A percentile compares a stretch with the other conserved stretches of the same genome.
Conservation (phyloP, 495 filamentous ascomycete species). For the Corynascus novoguineensis region DNA sequence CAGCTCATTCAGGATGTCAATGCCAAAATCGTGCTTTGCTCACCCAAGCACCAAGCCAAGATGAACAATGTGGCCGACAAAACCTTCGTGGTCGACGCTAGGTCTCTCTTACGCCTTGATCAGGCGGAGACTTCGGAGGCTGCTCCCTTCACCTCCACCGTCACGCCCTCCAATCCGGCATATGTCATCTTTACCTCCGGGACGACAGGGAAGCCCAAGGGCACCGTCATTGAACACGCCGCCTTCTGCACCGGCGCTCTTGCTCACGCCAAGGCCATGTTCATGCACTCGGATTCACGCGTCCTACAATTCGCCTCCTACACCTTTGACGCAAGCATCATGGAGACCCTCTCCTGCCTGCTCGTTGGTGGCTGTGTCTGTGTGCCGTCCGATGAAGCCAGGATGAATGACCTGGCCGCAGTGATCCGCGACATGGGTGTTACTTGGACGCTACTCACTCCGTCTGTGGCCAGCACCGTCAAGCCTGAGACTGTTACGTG, state of each 20-base stretch:
- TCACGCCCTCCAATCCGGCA: conserved; percentile 30
- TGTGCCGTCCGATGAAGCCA: conserved; percentile 32
- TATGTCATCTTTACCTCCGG: conserved; percentile 58
- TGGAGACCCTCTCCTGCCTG: conserved; percentile 53
- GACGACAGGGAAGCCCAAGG: conserved; percentile 39
- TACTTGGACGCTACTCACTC: conserved; percentile 37
- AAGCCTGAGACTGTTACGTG: conserved; percentile 16
- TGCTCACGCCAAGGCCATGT: conserved; percentile 37
- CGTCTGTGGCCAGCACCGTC: conserved; percentile 43
- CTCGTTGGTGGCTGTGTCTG: conserved; percentile 46
- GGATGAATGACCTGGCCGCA: conserved; percentile 26
- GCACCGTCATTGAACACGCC: conserved; percentile 43
- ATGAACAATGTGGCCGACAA: conserved; percentile 11
- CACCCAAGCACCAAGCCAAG: conserved; percentile 34
- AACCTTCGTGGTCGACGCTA: conserved; percentile 1
- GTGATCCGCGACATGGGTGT: conserved; percentile 23
- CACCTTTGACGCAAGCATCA: conserved; percentile 55
- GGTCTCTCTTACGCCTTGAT: not conserved
- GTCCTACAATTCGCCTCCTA: conserved; percentile 58
- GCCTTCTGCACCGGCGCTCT: conserved; percentile 32
- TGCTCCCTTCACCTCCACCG: conserved; percentile 9
- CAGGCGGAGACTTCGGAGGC: not conserved
- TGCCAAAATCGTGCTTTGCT: conserved; percentile 44
- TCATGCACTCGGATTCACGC: conserved; percentile 38
- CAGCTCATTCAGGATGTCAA: conserved; percentile 24